Base-by-base conservation (phyloP, 371 early-diverging fungal genomes). In the Apophysomyces ossiformis region DNA sequence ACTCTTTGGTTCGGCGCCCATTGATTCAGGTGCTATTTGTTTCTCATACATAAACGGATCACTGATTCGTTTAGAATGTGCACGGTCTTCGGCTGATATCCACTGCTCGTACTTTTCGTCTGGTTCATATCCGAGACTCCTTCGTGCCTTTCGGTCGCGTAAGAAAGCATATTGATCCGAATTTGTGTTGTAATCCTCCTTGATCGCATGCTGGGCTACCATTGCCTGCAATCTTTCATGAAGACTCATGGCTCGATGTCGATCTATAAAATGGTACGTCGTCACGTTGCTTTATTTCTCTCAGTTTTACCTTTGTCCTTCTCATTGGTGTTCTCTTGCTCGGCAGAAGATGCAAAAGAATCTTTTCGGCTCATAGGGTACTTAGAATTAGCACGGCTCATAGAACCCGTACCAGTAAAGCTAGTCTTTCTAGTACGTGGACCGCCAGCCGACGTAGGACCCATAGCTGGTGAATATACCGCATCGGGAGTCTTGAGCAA, bases 141-240 rank as follows among this genome's bases (percentile, higher is more conserved):
- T 32, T 32, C 37, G 46, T 15, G 50, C 63, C 26, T 43, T 58
- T 59, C 37, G 57, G 2, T 57, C 35, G 15, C 41, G 47, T 21
- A 37, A 57, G 18, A 56, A 43, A 15, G 15, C 2, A 13, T 60
- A 38, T 8, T 60, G 44, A n/a, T 11, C 38, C 7, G 37, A 13
- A 63, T 38, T 56, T 4, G n/a, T 46, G 37, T 61, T 36, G 44
- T 57, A 69, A 44, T 56, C 65, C 37, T 65, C 63, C 37, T 65
- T 65, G 12, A 64, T 65, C n/a, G 65, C 38, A 47, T 69, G 65
- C 43, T 69, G 56, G n/a, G 57, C 63, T 16, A 60, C 68, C 63
- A 67, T 61, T 6, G 65, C 46, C 46, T 60, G 65, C 15, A 71
- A 32, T 58, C 67, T 67, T 16, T 71, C 71, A 16, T 71, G 71